Percentiles rank a stretch among this genome's conserved stretches.
Conservation (phyloP, 495 filamentous ascomycete species). For the Aspergillus carlsbadensis region DNA sequence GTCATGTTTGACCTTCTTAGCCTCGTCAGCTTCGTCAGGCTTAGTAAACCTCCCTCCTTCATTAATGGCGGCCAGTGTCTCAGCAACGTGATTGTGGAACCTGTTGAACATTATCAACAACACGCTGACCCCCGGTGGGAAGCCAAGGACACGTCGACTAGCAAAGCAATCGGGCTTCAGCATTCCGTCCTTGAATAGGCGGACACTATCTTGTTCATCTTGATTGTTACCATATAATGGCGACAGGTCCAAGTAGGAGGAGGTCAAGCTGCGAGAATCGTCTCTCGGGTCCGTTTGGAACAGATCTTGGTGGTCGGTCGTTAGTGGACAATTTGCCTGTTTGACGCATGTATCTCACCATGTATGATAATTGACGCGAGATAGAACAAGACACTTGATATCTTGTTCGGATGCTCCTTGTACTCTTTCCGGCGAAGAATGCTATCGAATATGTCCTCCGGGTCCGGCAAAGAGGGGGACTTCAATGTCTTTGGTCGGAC, state of each 20-base stretch:
- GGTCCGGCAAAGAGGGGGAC: conserved; percentile 68
- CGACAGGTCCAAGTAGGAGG: conserved; percentile 80
- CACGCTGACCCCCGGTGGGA: conserved; percentile 79
- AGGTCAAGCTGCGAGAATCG: conserved; percentile 64
- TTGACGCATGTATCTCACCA: conserved; percentile 37
- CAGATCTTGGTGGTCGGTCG: conserved; percentile 40
- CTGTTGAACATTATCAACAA: conserved; percentile 72
- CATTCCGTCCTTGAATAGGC: conserved; percentile 78
- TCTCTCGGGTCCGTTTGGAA: conserved; percentile 62
- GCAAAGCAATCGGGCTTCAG: conserved; percentile 82
- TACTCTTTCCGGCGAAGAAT: conserved; percentile 62
- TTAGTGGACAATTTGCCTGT: conserved; percentile 20
- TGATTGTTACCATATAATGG: conserved; percentile 85
- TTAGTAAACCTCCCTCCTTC: conserved; percentile 57
- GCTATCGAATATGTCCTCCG: conserved; percentile 74
- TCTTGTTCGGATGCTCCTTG: conserved; percentile 70
- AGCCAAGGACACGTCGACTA: conserved; percentile 73
- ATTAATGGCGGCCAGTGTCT: conserved; percentile 60
- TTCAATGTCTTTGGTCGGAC: conserved; percentile 63
- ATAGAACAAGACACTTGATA: conserved; percentile 88
- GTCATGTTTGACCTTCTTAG: conserved; percentile 64
- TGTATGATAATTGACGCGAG: conserved; percentile 90
- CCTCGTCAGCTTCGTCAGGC: conserved; percentile 43
- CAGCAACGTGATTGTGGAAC: conserved; percentile 73
- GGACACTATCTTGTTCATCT: conserved; percentile 69